Base-by-base conservation (phyloP, 176 grass and related monocot species). In the Poa annua region DNA sequence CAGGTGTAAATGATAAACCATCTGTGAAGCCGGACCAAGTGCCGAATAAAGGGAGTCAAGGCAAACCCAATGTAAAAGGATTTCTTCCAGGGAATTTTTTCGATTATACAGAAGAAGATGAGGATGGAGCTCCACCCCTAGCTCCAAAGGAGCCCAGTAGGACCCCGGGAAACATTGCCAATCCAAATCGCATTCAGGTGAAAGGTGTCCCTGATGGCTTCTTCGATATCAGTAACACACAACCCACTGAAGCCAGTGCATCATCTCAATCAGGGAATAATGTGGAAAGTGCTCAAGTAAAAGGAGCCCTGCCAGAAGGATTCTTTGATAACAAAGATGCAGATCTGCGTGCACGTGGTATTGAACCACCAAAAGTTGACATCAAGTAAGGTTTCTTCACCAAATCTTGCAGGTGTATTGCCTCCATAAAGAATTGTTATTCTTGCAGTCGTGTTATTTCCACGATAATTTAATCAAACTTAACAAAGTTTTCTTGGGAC, bases 321-420 rank as follows among this genome's bases (percentile, higher is more conserved):
- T 99, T 99, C 79, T 99, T 99, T 47, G 97, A 99, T 88, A 99
- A 96, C 88, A 96, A 96, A 88, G 97, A 96, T 76, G 93, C 93
- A 8, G 97, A 99, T 92, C 93, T 99, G 38, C 89, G 89, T 75
- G 93, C 93, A 83, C 93, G 90, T 79, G 93, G 93, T 62, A 90
- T 95, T 74, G 82, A 95, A 81, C 93, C 89, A 78, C 89, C 87
- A 68, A 95, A 95, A 38, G 75, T 95, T 78, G 87, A 90, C 71
- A 82, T 92, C 41, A 90, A 90, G 93, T 95, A 90, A 81, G 76
- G 38, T 74, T 87, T 80, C 49, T 78, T 39, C 8, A 13, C 79
- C 34, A 74, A 39, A 51, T 71, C 17, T 71, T 79, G 56, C 73
- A 4, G 49, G 4, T 56, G 75, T 29, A 16, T 65, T 65, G 47